These are phyloP conservation scores for Monosporascus sp. DNA, from an alignment of 2,329 filamentous ascomycete genomes.

Conservation along the genomic window DNA sequence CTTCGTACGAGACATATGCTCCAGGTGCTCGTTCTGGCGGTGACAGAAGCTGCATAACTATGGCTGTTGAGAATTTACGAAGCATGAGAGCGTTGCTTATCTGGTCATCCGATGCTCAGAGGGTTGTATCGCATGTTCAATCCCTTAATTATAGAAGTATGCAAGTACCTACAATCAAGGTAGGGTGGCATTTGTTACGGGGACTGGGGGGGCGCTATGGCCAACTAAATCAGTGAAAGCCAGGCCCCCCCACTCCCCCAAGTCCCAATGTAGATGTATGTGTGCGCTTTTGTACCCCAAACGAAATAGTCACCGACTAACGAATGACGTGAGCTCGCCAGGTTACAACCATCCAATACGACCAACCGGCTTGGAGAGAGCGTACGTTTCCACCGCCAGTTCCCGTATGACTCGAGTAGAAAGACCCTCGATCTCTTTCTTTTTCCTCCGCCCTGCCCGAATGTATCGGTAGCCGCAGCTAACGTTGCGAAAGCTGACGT, in stretches of 20 bases:
- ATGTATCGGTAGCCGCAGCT: too few relatives aligned
- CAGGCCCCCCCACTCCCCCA: neutral
- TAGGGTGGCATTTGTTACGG: too few relatives aligned
- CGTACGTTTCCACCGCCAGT: neutral
- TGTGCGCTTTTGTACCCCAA: neutral
- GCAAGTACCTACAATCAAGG: too few relatives aligned
- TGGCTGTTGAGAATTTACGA: neutral
- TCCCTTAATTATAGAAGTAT: neutral
- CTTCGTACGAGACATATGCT: neutral
- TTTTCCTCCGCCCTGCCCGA: too few relatives aligned
- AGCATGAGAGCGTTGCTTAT: neutral
- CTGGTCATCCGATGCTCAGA: neutral
- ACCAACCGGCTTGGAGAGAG: neutral
- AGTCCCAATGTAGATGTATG: neutral
- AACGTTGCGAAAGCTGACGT: too few relatives aligned
- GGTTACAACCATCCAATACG: neutral
- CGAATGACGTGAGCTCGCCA: neutral
- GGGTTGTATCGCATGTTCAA: too few relatives aligned
- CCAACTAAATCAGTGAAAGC: neutral
- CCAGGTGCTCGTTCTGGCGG: neutral
- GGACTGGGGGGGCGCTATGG: neutral
- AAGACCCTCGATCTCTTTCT: too few relatives aligned
- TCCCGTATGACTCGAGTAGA: neutral
- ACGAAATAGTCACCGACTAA: neutral
- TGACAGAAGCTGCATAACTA: neutral